A percentile compares a stretch with the other conserved stretches of the same genome.
phyloP scores from a whole-genome alignment of 352 stramenopile species.

The Pythium oligandrum region DNA sequence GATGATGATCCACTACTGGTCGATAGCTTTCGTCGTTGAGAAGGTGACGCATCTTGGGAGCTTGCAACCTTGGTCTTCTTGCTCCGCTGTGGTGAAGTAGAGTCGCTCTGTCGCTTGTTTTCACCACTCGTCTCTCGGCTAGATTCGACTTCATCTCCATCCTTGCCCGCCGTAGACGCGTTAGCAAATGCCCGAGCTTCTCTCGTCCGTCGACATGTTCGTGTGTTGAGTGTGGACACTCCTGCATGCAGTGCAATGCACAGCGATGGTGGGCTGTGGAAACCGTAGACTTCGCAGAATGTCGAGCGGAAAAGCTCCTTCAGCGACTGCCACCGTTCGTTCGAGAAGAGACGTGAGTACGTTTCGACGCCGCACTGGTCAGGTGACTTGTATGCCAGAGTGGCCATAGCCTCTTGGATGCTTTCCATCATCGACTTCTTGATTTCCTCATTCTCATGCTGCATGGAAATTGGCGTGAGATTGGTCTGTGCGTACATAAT shows the following conservation, averaged over 20 bases:
- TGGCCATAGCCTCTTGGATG: conserved; percentile 71
- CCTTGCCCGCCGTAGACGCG: conserved; percentile 9
- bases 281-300: conserved; percentile 64
- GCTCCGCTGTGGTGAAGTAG: conserved; percentile 20
- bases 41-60: not conserved
- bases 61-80: conserved; percentile 42
- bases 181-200: conserved; percentile 21
- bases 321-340: conserved; percentile 49
- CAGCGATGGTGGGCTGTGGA: conserved; percentile 61
- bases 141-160: conserved; percentile 2
- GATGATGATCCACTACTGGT: too few relatives aligned
- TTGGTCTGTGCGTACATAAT: conserved; percentile 61
- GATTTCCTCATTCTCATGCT: conserved; percentile 45
- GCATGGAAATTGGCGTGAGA: conserved; percentile 62
- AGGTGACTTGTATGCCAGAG: conserved; percentile 59
- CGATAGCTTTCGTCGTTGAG: too few relatives aligned
- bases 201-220: conserved; percentile 54
- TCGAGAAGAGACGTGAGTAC: conserved; percentile 63
- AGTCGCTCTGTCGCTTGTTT: conserved; percentile 13
- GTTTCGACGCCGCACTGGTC: conserved; percentile 55
- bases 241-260: conserved; percentile 62
- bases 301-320: conserved; percentile 55
- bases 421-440: conserved; percentile 53
- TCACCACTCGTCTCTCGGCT: conserved; percentile 5
- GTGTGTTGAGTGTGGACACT: conserved; percentile 70